These are phyloP conservation scores for Encephalitozoon intestinalis DNA, from an alignment of 371 early-diverging fungal species.

Conservation along the genomic window DNA sequence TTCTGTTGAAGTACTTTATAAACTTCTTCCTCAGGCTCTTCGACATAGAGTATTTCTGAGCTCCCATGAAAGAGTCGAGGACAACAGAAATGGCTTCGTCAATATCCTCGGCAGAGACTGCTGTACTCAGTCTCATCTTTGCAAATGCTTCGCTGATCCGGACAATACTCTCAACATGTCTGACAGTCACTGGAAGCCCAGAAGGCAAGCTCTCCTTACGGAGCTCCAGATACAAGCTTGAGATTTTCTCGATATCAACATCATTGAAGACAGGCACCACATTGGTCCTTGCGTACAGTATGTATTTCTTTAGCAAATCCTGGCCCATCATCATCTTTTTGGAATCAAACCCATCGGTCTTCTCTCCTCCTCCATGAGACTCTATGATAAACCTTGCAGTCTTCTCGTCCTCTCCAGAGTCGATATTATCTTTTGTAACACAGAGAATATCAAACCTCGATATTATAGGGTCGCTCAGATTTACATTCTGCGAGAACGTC, in stretches of 20 bases:
- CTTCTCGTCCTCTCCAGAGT: slow-evolving; percentile 73
- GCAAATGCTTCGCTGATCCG: slow-evolving; percentile 93
- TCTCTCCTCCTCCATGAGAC: slow-evolving; percentile 65
- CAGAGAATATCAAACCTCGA: slow-evolving; percentile 98
- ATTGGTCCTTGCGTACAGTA: slow-evolving; percentile 83
- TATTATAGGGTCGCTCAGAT: slow-evolving; percentile 91
- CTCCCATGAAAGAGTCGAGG: slow-evolving; percentile 80
- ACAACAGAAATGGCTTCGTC: slow-evolving; percentile 85
- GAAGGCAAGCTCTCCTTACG: slow-evolving; percentile 74
- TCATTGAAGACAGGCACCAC: slow-evolving; percentile 73
- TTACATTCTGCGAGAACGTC: slow-evolving; percentile 91
- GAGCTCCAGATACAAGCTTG: slow-evolving; percentile 77
- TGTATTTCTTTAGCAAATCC: slow-evolving; percentile 78
- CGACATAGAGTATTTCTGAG: slow-evolving; percentile 88
- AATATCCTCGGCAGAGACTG: slow-evolving; percentile 79
- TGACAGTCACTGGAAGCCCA: slow-evolving; percentile 92
- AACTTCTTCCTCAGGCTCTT: slow-evolving; percentile 61
- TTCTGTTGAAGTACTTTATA: slow-evolving; percentile 53
- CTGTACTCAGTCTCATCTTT: slow-evolving; percentile 85
- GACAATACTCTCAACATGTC: slow-evolving; percentile 92
- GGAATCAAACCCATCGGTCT: slow-evolving; percentile 46
- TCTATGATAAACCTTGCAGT: slow-evolving; percentile 86
- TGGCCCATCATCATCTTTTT: slow-evolving; percentile 58
- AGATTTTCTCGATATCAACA: slow-evolving; percentile 75
- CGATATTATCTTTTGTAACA: slow-evolving; percentile 83